Conservation (phyloP, 1,139 yeast species). For the Wickerhamomyces sp. region DNA sequence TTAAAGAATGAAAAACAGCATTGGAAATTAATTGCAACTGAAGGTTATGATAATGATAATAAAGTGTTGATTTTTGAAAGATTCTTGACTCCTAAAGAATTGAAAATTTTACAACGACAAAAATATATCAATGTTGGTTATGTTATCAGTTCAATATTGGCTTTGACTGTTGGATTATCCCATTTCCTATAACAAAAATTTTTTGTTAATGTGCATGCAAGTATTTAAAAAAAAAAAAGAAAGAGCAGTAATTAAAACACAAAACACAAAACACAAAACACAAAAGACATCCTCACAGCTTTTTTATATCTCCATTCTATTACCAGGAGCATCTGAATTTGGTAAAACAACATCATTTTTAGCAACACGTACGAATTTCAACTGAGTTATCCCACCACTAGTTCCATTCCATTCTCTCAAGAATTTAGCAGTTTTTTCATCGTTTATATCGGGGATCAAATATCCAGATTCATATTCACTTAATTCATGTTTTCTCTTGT, state of each 20-base stretch:
- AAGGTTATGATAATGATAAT: conserved; percentile 18
- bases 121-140: conserved; percentile 3
- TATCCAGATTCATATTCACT: conserved; percentile 67
- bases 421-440: conserved; percentile 50
- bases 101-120: conserved; percentile 6
- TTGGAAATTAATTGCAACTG: conserved; percentile 46
- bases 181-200: too few relatives aligned
- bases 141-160: neutral
- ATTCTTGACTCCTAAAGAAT: conserved; percentile 8
- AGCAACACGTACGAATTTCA: conserved; percentile 37
- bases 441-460: conserved; percentile 66
- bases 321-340: conserved; percentile 4
- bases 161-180: conserved; percentile 1
- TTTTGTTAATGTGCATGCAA: too few relatives aligned
- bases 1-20: conserved; percentile 34
- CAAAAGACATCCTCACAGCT: neutral
- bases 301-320: conserved; percentile 10
- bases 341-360: conserved; percentile 18
- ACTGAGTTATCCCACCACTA: conserved; percentile 67
- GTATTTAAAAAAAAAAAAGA: too few relatives aligned
- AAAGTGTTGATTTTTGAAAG: conserved; percentile 34
- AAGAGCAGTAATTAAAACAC: too few relatives aligned
- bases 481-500: conserved; percentile 53
- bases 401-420: conserved; percentile 78
- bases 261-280: too few relatives aligned